These are phyloP conservation scores for Fusarium sp. DNA, from an alignment of 2,329 filamentous ascomycete genomes.

Conservation along the genomic window DNA sequence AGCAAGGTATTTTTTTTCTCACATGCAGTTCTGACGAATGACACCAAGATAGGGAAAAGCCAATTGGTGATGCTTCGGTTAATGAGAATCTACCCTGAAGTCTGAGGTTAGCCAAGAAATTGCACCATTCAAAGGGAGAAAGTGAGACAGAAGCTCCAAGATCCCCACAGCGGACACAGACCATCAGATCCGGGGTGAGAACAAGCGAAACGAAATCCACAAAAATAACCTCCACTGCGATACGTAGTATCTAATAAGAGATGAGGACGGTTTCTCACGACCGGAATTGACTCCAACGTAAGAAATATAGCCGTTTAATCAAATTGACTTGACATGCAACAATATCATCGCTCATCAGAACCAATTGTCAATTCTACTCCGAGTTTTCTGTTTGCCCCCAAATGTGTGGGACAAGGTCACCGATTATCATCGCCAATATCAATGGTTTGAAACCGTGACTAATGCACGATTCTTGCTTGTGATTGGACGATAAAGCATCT, in stretches of 20 bases:
- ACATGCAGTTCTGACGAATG: not conserved
- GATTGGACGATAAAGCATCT: conserved; percentile 10
- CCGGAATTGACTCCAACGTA: not conserved
- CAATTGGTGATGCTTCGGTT: not conserved
- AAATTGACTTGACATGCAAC: not conserved
- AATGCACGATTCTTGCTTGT: not conserved
- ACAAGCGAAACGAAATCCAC: conserved; percentile 38
- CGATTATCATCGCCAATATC: conserved; percentile 8
- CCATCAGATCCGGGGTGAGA: conserved; percentile 33
- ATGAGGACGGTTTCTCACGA: no score
- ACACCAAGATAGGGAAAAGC: not conserved
- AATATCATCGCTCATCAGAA: not conserved
- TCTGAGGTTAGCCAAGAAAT: not conserved
- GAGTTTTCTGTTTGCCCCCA: not conserved
- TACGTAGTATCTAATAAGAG: not conserved
- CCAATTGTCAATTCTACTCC: not conserved
- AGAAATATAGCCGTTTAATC: not conserved
- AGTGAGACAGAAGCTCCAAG: conserved; percentile 6
- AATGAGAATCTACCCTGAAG: conserved; percentile 1
- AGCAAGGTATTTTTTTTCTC: not conserved
- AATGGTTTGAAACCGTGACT: conserved; percentile 14
- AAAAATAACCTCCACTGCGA: conserved; percentile 28
- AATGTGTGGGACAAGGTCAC: not conserved
- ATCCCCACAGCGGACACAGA: conserved; percentile 30
- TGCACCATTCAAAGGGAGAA: conserved; percentile 18